Conservation (phyloP, 2,329 filamentous ascomycete genomes). For the Didymella glomerata region DNA sequence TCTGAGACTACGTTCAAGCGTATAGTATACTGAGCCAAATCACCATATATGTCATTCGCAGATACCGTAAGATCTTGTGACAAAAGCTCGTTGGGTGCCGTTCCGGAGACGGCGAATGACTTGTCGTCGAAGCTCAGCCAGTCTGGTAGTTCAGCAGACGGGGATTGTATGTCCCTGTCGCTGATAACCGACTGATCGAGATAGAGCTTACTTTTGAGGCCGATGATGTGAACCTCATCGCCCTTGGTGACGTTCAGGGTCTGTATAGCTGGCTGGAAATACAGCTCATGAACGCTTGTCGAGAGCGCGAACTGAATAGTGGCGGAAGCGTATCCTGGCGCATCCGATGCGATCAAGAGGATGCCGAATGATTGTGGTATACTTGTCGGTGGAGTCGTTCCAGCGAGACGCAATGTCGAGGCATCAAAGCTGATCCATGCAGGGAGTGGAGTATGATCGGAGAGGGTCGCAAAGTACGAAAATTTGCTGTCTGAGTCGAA, state of each 20-base stretch:
- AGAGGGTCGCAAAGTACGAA: constrained; percentile 78
- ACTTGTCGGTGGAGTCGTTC: constrained; percentile 72
- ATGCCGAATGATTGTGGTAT: constrained; percentile 76
- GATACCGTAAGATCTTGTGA: constrained; percentile 70
- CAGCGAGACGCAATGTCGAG: constrained; percentile 70
- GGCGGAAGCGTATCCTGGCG: constrained; percentile 76
- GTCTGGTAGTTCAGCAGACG: constrained; percentile 65
- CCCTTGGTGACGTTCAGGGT: constrained; percentile 47
- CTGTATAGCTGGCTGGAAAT: constrained; percentile 62
- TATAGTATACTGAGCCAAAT: constrained; percentile 67
- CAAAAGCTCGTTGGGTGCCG: constrained; percentile 65
- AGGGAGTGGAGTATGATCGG: constrained; percentile 81
- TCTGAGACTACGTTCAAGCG: constrained; percentile 53
- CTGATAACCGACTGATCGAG: constrained; percentile 54
- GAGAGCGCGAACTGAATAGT: constrained; percentile 73
- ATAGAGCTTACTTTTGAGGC: constrained; percentile 45
- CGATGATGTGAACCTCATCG: constrained; percentile 39
- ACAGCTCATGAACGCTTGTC: constrained; percentile 74
- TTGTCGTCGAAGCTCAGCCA: constrained; percentile 74
- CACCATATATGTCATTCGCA: constrained; percentile 66
- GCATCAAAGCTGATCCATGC: constrained; percentile 84
- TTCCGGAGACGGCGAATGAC: constrained; percentile 71
- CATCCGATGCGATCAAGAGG: constrained; percentile 78
- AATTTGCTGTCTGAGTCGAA: constrained; percentile 69
- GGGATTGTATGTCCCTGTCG: constrained; percentile 60